Evolutionary conservation across 1,284 basidiomycete genomes (phyloP), one percentile per base, ranked within the genome.

Genomic region (Ustilago trichophora): DNA sequence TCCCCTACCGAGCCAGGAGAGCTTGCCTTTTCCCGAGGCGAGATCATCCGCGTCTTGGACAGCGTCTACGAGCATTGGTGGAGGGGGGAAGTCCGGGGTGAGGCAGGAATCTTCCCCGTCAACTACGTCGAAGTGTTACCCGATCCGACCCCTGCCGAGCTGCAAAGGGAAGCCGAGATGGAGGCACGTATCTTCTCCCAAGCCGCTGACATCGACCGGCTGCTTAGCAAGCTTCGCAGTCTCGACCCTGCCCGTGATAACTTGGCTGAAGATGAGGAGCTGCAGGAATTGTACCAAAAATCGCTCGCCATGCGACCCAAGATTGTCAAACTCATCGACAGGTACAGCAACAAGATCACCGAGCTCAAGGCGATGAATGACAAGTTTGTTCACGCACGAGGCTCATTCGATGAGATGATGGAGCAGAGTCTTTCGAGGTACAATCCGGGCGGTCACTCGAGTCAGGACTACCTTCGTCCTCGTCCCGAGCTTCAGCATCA

Each of bases 51-150:
- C 73, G 95, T 98, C 13, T 88, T 98, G 10, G 93, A 98, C 82
- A 88, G 92, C 35, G 91, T 91, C 22, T 97, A 97, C 83, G 91
- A 93, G 77, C 93, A 98, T 80, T 99, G 96, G 96, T 98, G 95
- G 94, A 85, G 92, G 40, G 96, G 96, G 2, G 94, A 98, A 73
- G 83, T 93, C 33, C 90, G 90, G 72, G 93, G 94, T 1, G 85
- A 91, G 59, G 93, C 93, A 8, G 96, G 96, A 12, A 98, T 99
- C 60, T 98, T 99, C 83, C 95, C 96, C 0, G 92, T 97, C 33
- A 98, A 96, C 79, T 98, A 98, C 83, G 92, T 98, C 69, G 92
- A 97, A 87, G 85, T 90, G 1, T 84, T 98, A 44, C 92, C 93
- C 0, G 93, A 96, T 64, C 91, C 90, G 0, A 91, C 90, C 0